Conservation (phyloP, 768 basidiomycete genomes). For the Baorangia bicolor region DNA sequence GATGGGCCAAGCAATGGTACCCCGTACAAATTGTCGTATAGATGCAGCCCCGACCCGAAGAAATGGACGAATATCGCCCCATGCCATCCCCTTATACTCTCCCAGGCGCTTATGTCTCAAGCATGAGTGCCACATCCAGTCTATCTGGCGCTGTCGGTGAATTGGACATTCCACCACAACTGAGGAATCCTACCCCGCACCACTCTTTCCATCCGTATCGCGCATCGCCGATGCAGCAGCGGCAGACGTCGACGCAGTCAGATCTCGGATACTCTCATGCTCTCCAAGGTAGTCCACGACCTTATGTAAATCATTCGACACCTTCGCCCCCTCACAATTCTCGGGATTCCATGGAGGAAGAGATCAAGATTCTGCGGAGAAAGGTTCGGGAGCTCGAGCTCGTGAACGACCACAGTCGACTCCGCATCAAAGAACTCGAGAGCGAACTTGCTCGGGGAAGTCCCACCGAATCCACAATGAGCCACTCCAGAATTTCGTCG, state of each 20-base stretch:
- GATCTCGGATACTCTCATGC: constrained; percentile 20
- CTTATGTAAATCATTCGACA: constrained; percentile 18
- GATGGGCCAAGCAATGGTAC: constrained; percentile 26
- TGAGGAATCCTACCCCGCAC: constrained; percentile 29
- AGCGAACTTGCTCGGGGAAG: constrained; percentile 39
- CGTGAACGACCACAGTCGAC: constrained; percentile 49
- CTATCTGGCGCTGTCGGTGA: constrained; percentile 68
- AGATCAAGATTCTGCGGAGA: constrained; percentile 54
- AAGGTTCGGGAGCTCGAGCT: constrained; percentile 64
- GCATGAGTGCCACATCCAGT: constrained; percentile 44
- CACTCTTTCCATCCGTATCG: constrained; percentile 30
- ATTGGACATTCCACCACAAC: constrained; percentile 38
- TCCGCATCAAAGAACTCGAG: constrained; percentile 50
- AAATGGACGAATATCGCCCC: constrained; percentile 39
- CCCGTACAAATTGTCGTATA: constrained; percentile 29
- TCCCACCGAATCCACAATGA: constrained; percentile 22
- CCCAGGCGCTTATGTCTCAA: constrained; percentile 39
- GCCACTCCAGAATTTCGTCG: constrained; percentile 14
- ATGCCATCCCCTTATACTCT: constrained; percentile 32
- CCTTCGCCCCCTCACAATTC: constrained; percentile 12
- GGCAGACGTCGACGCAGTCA: constrained; percentile 21
- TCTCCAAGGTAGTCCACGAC: constrained; percentile 20
- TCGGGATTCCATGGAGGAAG: constrained; percentile 41
- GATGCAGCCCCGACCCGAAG: constrained; percentile 38
- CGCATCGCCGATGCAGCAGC: constrained; percentile 21